Conservation (phyloP, 2,329 filamentous ascomycete genomes). For the Stachybotrys chlorohalonatus region DNA sequence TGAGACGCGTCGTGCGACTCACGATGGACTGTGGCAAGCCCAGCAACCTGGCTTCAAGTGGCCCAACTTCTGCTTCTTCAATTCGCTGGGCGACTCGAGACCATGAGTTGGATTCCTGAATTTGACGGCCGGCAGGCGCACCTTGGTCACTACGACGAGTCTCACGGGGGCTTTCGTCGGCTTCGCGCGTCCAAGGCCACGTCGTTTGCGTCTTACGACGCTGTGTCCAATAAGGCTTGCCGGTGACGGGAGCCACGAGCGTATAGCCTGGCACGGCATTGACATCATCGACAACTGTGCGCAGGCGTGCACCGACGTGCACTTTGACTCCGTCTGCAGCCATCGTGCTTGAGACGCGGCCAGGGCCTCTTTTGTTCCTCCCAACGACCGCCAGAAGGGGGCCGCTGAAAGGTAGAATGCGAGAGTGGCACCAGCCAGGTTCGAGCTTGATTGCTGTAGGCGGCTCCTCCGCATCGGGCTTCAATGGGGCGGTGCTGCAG, state of each 20-base stretch:
- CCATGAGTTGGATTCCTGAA: neutral
- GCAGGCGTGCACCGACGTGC: neutral
- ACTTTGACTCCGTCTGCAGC: neutral
- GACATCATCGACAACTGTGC: neutral
- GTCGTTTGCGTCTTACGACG: neutral
- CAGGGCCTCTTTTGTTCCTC: neutral
- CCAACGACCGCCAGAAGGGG: neutral
- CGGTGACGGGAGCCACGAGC: neutral
- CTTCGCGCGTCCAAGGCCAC: too few relatives aligned
- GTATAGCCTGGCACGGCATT: neutral
- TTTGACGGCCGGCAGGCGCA: neutral
- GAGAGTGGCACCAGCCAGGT: neutral
- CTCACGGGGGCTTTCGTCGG: too few relatives aligned
- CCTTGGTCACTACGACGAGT: too few relatives aligned
- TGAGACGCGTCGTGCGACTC: too few relatives aligned
- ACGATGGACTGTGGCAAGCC: neutral
- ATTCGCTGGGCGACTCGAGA: neutral
- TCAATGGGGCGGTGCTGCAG: too few relatives aligned
- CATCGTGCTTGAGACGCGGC: neutral
- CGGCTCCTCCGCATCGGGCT: too few relatives aligned
- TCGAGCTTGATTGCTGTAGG: neutral
- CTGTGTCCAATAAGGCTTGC: neutral
- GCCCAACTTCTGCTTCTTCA: neutral
- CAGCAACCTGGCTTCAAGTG: neutral
- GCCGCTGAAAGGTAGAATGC: neutral